Evolutionary conservation across 2,329 filamentous ascomycete species (phyloP).

Genomic region (Cryphonectria naterciae): DNA sequence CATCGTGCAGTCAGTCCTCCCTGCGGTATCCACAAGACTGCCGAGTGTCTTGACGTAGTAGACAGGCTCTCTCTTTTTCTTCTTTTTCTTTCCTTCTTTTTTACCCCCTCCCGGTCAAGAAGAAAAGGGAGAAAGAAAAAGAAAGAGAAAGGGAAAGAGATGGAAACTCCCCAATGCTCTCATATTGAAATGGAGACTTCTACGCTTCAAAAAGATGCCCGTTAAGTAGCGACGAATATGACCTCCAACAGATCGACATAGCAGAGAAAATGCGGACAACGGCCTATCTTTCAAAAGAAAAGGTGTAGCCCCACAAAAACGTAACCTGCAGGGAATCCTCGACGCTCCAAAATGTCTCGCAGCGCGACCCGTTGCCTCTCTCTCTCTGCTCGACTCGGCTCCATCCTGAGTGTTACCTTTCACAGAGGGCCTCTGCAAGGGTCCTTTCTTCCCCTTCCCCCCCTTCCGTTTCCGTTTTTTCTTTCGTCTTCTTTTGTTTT

Average conservation of each 20-base stretch:
- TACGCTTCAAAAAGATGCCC: background rate
- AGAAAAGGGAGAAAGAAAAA: background rate
- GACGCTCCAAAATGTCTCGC: background rate
- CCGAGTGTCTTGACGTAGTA: background rate
- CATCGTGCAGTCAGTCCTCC: constrained; percentile 2
- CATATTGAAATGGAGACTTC: background rate
- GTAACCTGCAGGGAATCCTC: background rate
- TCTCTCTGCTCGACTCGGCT: background rate
- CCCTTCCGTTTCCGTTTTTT: background rate
- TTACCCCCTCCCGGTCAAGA: background rate
- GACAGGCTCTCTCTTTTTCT: background rate
- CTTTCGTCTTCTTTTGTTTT: background rate
- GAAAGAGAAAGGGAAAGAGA: background rate
- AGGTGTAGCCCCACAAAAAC: background rate
- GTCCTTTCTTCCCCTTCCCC: background rate
- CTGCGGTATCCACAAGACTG: constrained; percentile 10
- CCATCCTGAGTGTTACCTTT: background rate
- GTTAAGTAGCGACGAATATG: background rate
- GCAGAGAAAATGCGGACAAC: background rate
- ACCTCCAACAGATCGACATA: background rate
- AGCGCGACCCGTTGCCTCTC: background rate
- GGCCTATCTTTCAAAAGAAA: background rate
- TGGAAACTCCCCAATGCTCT: background rate
- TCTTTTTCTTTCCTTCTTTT: background rate
- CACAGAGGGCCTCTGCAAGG: background rate